phyloP scores from a whole-genome alignment of 345 rosid genomes.

The Citrus reticulata region DNA sequence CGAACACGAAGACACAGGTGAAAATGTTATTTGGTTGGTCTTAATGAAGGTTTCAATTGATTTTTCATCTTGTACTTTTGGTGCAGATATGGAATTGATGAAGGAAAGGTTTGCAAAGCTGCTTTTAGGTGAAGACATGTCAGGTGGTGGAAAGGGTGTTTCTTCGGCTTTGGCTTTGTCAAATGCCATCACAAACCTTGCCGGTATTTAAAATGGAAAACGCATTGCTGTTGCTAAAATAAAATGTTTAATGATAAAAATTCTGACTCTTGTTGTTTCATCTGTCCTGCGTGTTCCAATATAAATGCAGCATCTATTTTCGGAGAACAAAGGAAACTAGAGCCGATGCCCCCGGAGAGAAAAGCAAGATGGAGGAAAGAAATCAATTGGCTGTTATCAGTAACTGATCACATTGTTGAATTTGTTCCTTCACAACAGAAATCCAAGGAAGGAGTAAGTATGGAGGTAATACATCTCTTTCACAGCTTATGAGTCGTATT shows the following conservation, averaged over 20 bases:
- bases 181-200: constrained; percentile 68
- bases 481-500: neutral
- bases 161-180: constrained; percentile 73
- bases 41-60: neutral
- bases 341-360: constrained; percentile 76
- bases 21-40: too few species aligned
- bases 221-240: neutral
- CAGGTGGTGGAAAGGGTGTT: constrained; percentile 78
- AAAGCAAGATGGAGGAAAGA: constrained; percentile 86
- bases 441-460: constrained; percentile 58
- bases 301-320: constrained; percentile 68
- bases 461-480: constrained; percentile 52
- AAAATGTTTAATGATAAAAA: neutral
- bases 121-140: constrained; percentile 79
- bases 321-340: constrained; percentile 67
- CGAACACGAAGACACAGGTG: neutral
- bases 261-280: neutral
- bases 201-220: constrained; percentile 34
- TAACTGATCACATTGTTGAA: constrained; percentile 79
- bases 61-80: neutral
- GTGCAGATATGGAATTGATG: constrained; percentile 53
- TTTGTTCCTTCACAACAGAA: constrained; percentile 79
- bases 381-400: constrained; percentile 78
- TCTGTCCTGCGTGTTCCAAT: neutral
- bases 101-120: constrained; percentile 66